These are phyloP conservation scores for Russula abietina DNA, from an alignment of 768 basidiomycete genomes.

Conservation along the genomic window DNA sequence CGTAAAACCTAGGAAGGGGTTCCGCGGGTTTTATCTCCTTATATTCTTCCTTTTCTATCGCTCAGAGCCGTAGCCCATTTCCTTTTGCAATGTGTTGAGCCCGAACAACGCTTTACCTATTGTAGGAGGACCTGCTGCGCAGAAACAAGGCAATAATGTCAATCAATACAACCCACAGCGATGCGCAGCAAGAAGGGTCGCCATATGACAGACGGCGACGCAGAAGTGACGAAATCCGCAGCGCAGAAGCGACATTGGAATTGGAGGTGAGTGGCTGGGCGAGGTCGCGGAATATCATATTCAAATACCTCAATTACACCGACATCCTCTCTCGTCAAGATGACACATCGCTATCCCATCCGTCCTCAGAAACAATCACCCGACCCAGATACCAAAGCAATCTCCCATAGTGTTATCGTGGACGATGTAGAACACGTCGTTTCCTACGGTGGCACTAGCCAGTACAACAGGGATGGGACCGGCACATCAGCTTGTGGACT, in stretches of 20 bases:
- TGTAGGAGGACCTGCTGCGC: background rate
- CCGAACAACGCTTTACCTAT: background rate
- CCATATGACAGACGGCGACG: background rate
- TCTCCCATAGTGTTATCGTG: conserved; percentile 10
- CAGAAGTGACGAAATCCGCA: background rate
- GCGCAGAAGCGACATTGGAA: background rate
- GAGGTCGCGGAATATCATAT: background rate
- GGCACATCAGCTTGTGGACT: conserved; percentile 57
- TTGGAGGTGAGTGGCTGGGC: background rate
- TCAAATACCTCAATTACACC: background rate
- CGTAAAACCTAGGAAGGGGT: background rate
- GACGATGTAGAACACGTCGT: conserved; percentile 34
- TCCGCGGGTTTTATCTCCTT: background rate
- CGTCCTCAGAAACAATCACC: background rate
- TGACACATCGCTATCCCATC: conserved; percentile 29
- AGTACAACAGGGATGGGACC: conserved; percentile 40
- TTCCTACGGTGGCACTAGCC: conserved; percentile 48
- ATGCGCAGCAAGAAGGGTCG: background rate
- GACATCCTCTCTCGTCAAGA: conserved; percentile 23
- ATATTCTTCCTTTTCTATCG: background rate
- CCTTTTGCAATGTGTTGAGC: background rate
- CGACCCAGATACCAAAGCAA: background rate
- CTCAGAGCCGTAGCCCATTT: background rate
- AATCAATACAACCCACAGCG: background rate
- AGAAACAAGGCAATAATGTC: no score